Conservation (phyloP, 2,329 filamentous ascomycete genomes). For the Fusarium sp. region DNA sequence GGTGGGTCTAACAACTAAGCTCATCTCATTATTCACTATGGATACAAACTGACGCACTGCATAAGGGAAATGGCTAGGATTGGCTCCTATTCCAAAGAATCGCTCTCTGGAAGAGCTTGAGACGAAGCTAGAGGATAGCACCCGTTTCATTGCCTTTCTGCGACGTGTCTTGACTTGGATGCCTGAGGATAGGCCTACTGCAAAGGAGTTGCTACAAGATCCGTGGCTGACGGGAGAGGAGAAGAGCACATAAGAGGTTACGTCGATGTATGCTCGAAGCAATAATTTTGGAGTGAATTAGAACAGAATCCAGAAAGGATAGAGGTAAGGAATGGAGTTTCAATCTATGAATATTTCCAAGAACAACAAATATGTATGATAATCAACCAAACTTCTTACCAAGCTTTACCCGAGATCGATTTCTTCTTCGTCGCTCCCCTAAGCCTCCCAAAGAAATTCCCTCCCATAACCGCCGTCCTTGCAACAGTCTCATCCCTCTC, state of each 20-base stretch:
- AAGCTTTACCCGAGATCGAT: conserved; percentile 23
- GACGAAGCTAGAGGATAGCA: conserved; percentile 30
- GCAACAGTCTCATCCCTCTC: conserved; percentile 15
- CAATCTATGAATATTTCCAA: not conserved
- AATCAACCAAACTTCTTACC: not conserved
- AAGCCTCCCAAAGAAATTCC: conserved; percentile 22
- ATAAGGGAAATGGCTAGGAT: conserved; percentile 38
- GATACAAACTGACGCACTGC: not conserved
- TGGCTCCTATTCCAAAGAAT: conserved; percentile 38
- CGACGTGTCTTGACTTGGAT: conserved; percentile 42
- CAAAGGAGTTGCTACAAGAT: conserved; percentile 42
- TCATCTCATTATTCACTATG: accelerated
- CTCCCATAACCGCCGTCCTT: conserved; percentile 14
- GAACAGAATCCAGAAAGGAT: not conserved
- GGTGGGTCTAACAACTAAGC: conserved; percentile 20
- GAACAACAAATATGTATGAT: not conserved
- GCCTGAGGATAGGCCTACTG: conserved; percentile 39
- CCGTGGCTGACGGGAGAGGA: conserved; percentile 34
- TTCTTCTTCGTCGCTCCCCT: conserved; percentile 27
- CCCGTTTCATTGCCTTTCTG: conserved; percentile 40
- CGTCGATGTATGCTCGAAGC: accelerated
- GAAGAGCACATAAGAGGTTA: not conserved
- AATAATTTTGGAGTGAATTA: no score
- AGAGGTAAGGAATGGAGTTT: accelerated
- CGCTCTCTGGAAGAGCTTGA: conserved; percentile 39